Evolutionary conservation across 2,329 filamentous ascomycete species (phyloP), one percentile per base, ranked within the genome.

Genomic region (Byssothecium circinans): DNA sequence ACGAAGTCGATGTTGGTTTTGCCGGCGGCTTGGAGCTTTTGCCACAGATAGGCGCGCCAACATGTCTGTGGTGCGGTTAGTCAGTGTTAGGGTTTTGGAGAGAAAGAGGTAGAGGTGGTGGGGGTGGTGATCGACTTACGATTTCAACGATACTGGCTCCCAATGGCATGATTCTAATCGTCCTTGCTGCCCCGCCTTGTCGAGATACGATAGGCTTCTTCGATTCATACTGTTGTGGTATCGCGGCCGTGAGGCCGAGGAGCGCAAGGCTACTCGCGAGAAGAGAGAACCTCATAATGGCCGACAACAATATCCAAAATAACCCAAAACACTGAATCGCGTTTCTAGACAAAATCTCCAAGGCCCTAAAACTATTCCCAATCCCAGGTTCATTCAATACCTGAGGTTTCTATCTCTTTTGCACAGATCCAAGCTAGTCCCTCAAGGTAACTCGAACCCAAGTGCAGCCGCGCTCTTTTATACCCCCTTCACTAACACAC

Each of bases 11-110:
- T 61, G 56, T 70, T 66, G 18, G 43, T 61, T 15, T 59, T 40
- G 17, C 50, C 49, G 32, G 45, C 44, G 19, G 45, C 47, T 42
- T 61, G 58, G 38, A 71, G 64, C 32, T 61, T 59, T 22, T 59
- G 41, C 45, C 60, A 62, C 41, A 71, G 66, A 33, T 62, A 60
- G 29, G 64, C 64, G 45, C 68, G 68, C 68, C 68, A 71, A 58
- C 68, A 71, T 51, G 57, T 60, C 67, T 70, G 43, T 14, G 15
- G 17, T 12, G 4, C 3, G 41, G 20, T 25, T 37, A 6, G 23
- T 25, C 10, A 25, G 23, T 10, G 8, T 39, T 17, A 27, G 36
- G 15, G 11, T 27, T 37, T 14, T 22, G 18, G 12, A 8, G 8
- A 18, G n/a, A 8, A 34, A 20, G 15, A 36, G 33, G 20, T 17